Percentiles rank a stretch among this genome's conserved stretches.
These are phyloP conservation scores for Picochlorum sp. DNA, from an alignment of 139 green algal genomes.

Conservation along the genomic window DNA sequence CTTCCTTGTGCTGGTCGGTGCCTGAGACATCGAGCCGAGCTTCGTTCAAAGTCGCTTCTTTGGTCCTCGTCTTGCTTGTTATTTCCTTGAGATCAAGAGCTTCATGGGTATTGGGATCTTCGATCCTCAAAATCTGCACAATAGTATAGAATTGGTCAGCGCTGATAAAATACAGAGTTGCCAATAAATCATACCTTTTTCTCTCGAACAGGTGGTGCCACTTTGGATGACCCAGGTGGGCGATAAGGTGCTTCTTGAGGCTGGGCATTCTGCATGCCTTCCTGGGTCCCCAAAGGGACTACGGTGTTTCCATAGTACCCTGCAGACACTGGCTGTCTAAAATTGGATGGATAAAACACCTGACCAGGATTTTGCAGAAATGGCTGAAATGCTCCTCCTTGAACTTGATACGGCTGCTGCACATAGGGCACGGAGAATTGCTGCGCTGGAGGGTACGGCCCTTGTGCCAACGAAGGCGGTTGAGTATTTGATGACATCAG, in stretches of 20 bases:
- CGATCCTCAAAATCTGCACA: slow-evolving; percentile 19
- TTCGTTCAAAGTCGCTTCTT: background rate
- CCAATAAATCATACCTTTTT: slow-evolving; percentile 3
- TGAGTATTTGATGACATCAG: background rate
- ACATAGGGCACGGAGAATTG: background rate
- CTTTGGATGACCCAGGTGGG: background rate
- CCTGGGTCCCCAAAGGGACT: no score
- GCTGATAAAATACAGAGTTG: no score
- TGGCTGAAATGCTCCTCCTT: background rate
- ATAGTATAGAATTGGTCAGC: no score
- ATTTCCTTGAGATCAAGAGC: slow-evolving; percentile 17
- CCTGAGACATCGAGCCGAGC: background rate
- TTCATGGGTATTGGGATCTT: slow-evolving; percentile 25
- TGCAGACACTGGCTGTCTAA: background rate
- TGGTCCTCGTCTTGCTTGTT: background rate
- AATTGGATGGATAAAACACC: background rate
- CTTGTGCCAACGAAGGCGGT: background rate
- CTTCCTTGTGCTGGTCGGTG: background rate
- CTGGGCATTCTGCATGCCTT: no score
- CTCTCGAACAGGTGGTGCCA: background rate
- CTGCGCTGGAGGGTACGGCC: background rate
- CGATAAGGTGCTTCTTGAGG: no score
- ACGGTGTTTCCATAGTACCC: no score
- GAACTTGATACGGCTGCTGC: background rate
- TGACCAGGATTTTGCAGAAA: no score